phyloP scores from a whole-genome alignment of 257 asterid genomes.

The Paraleonurus japonicus region DNA sequence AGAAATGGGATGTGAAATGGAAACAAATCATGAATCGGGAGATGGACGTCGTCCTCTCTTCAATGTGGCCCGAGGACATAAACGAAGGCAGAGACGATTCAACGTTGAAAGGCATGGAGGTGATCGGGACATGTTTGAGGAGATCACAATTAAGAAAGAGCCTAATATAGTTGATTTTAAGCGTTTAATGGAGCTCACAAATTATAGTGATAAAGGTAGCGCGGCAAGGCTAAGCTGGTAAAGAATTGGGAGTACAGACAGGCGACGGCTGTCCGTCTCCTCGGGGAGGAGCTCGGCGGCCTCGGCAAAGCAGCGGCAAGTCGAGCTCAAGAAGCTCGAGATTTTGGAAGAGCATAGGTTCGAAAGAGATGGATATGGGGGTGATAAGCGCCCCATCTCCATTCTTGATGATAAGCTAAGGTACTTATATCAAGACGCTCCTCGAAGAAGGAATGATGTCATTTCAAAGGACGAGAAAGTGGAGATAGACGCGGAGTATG shows the following conservation, averaged over 20 bases:
- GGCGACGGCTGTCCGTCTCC: slow-evolving; percentile 72
- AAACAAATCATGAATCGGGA: slow-evolving; percentile 52
- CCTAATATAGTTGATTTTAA: slow-evolving; percentile 66
- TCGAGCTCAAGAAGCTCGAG: slow-evolving; percentile 86
- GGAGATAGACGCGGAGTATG: slow-evolving; percentile 68
- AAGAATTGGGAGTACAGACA: slow-evolving; percentile 88
- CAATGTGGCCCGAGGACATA: slow-evolving; percentile 97
- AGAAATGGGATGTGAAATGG: slow-evolving; percentile 66
- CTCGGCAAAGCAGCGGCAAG: slow-evolving; percentile 78
- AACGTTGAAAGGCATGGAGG: slow-evolving; percentile 70
- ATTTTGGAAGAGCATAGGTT: slow-evolving; percentile 80
- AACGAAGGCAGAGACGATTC: slow-evolving; percentile 78
- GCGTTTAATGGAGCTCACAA: slow-evolving; percentile 75
- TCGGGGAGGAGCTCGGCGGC: slow-evolving; percentile 77
- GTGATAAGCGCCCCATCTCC: slow-evolving; percentile 76
- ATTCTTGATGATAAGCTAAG: slow-evolving; percentile 68
- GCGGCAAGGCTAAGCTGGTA: slow-evolving; percentile 73
- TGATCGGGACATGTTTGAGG: slow-evolving; percentile 85
- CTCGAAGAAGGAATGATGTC: slow-evolving; percentile 50
- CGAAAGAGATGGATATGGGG: slow-evolving; percentile 70
- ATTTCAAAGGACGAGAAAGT: slow-evolving; percentile 44
- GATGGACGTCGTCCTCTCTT: slow-evolving; percentile 77
- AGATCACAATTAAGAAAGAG: slow-evolving; percentile 66
- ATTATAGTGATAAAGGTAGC: slow-evolving; percentile 77
- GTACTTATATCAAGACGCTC: slow-evolving; percentile 51